A percentile compares a stretch with the other conserved stretches of the same genome.
phyloP scores from a whole-genome alignment of 805 yeast genomes.

The Wickerhamiella sorbophila region DNA sequence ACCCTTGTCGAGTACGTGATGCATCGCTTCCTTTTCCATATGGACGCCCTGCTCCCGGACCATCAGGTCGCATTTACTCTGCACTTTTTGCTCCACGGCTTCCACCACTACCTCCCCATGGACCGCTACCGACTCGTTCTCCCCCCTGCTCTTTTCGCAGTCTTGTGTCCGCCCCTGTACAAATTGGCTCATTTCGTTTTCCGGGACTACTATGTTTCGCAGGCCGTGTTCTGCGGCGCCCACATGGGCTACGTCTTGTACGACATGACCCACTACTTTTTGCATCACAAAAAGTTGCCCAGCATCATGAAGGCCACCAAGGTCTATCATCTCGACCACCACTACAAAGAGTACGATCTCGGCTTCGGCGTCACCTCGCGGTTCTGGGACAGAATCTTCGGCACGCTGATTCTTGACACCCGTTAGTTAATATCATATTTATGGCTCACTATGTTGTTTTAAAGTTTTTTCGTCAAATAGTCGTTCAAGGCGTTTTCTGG shows the following conservation, averaged over 20 bases:
- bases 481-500: constrained; percentile 6
- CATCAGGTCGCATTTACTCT: constrained; percentile 57
- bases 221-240: constrained; percentile 92
- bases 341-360: constrained; percentile 88
- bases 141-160: constrained; percentile 80
- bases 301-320: constrained; percentile 60
- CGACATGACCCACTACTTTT: constrained; percentile 85
- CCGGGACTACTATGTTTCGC: constrained; percentile 64
- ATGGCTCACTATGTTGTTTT: not conserved
- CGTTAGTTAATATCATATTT: not conserved
- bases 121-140: constrained; percentile 82
- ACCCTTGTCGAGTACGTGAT: constrained; percentile 75
- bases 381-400: constrained; percentile 89
- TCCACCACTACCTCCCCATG: constrained; percentile 97
- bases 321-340: constrained; percentile 91
- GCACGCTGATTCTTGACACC: constrained; percentile 43
- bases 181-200: constrained; percentile 58
- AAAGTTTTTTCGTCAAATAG: constrained; percentile 8
- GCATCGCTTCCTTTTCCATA: constrained; percentile 87
- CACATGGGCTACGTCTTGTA: constrained; percentile 84
- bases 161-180: constrained; percentile 68
- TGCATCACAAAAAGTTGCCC: constrained; percentile 84
- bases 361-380: constrained; percentile 93
- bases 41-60: constrained; percentile 77
- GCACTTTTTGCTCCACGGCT: constrained; percentile 88